Base-by-base conservation (phyloP, 345 rosid species). In the Aquilaria yunnanensis region DNA sequence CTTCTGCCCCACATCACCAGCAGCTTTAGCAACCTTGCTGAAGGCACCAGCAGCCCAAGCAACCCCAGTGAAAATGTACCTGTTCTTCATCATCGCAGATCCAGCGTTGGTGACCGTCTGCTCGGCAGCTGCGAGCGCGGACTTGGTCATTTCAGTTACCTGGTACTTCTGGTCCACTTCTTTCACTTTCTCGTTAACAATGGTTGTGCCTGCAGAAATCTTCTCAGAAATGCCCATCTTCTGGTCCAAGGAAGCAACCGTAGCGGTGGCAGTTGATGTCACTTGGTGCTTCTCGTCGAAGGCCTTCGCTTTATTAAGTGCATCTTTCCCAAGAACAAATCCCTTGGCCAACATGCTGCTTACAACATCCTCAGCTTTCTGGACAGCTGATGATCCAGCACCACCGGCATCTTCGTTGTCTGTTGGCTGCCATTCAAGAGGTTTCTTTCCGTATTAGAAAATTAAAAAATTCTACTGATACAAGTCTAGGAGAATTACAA, bases 281-380 rank as follows among this genome's bases (percentile, higher is more conserved):
- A 92, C 75, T 67, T 84, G 88, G 74, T 70, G 91, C 75, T 82
- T 84, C 69, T 92, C 93, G 60, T 92, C 98, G 16, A 92, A 80
- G 50, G 91, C 70, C 83, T 75, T 89, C 2, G 97, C 96, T 81
- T 87, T 84, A 73, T 72, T 77, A 4, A 89, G 77, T 0, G 96
- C 84, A 64, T 89, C 97, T 83, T 89, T 92, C 34, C 98, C 94
- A 14, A 92, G 78, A 75, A 89, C 74, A 65, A 80, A 92, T 41
- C 98, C 96, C 76, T 74, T 87, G 50, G 98, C 97, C 64, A 92
- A 68, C 98, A 92, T 89, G 88, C 79, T 69, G 78, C 78, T 89
- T 47, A 92, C 93, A 62, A 92, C 93, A 64, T 92, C 98, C 78
- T 89, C 98, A 54, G 97, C 97, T 81, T 85, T 87, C 61, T 78